Percentiles rank a stretch among this genome's conserved stretches.
Evolutionary conservation across 208 protist species (phyloP).

Genomic region (Leishmania major): DNA sequence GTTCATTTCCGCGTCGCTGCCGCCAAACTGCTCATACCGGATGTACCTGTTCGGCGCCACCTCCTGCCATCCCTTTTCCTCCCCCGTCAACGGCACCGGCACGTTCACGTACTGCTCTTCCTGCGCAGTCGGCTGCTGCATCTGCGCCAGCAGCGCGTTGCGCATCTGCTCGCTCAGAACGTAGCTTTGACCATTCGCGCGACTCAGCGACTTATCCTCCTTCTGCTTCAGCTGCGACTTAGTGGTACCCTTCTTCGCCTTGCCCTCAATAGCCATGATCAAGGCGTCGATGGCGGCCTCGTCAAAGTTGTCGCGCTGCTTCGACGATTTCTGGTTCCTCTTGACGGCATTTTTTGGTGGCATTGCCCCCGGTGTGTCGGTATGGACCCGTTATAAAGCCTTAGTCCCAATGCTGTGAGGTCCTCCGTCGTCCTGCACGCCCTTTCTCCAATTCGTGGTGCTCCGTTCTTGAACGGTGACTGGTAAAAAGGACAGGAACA

Average conservation of each 20-base stretch:
- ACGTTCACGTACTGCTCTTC: slow-evolving; percentile 71
- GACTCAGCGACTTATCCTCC: slow-evolving; percentile 44
- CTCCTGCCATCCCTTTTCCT: slow-evolving; percentile 64
- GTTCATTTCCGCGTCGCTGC: slow-evolving; percentile 78
- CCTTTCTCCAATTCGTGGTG: too few relatives aligned
- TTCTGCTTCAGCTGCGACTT: slow-evolving; percentile 57
- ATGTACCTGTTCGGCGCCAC: slow-evolving; percentile 72
- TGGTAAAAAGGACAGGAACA: neutral
- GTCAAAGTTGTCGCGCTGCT: slow-evolving; percentile 29
- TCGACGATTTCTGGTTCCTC: slow-evolving; percentile 41
- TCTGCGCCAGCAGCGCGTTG: slow-evolving; percentile 43
- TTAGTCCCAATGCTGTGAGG: neutral
- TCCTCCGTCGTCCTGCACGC: neutral
- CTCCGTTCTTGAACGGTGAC: neutral
- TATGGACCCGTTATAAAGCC: neutral
- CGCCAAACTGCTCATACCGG: slow-evolving; percentile 83
- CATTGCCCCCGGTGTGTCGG: slow-evolving; percentile 9
- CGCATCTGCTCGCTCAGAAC: slow-evolving; percentile 38
- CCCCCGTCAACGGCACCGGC: slow-evolving; percentile 46
- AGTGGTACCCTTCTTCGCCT: slow-evolving; percentile 68
- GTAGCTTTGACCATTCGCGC: slow-evolving; percentile 36
- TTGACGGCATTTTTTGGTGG: slow-evolving; percentile 31
- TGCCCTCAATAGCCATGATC: slow-evolving; percentile 72
- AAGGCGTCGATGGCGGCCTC: slow-evolving; percentile 62
- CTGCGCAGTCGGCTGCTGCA: slow-evolving; percentile 36